Base-by-base conservation (phyloP, 2,329 filamentous ascomycete genomes). In the Fusarium sp. region DNA sequence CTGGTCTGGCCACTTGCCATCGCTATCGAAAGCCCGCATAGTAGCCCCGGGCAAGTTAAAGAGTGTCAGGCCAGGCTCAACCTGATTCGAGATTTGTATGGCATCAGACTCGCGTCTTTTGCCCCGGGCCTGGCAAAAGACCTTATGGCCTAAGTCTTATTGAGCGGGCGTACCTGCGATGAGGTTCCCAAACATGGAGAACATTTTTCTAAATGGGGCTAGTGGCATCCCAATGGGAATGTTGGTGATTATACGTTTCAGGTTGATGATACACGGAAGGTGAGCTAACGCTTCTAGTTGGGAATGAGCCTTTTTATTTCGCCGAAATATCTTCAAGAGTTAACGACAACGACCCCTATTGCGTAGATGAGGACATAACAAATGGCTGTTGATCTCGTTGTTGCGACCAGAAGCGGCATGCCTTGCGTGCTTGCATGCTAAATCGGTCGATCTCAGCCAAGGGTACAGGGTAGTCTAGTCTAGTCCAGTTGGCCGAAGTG, bases 1-100 rank as follows among this genome's bases (percentile, higher is more conserved):
- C 42, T 73, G 5, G 32, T 73, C 26, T 73, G 70, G 70, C 70
- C 70, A 5, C 70, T 73, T 8, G 38, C 69, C 26, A 34, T 70
- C 14, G 42, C 68, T 10, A 60, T 66, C 8, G 48, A 32, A 26
- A 73, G 58, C 12, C 57, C 42, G 5, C 47, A 66, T 4, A 73
- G 65, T 12, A 73, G 9, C 34, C 45, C 52, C 9, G 42, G 64
- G 8, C 70, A 73, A 20, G 44, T 62, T 5, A 44, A 51, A 14
- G 36, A 59, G 18, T 61, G 47, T 14, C 60, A 66, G 24, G n/a
- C 34, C n/a, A 54, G 65, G 38, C 66, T 73, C 30, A n/a, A 56
- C 22, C 18, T 44, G 18, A 41, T 73, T 15, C 42, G 56, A 39
- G 70, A 73, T 55, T 24, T 60, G 22, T 70, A 73, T 26, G 70